Base-by-base conservation (phyloP, 2,329 filamentous ascomycete genomes). In the Neonectria punicea region DNA sequence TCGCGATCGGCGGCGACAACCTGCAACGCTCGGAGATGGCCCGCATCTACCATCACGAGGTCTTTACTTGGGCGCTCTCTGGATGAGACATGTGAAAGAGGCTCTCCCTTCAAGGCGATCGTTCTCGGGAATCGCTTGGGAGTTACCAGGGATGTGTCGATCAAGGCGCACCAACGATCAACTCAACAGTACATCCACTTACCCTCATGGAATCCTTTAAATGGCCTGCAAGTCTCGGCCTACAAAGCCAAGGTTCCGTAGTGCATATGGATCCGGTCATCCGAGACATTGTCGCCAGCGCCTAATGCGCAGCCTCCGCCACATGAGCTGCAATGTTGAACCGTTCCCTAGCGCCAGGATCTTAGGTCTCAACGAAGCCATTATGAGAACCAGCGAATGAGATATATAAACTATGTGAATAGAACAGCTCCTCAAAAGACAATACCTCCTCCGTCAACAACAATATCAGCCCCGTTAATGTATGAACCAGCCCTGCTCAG, bases 381-480 rank as follows among this genome's bases (percentile, higher is more conserved):
- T 25, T 6, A 25, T 6, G 25, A 25, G 5, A 25, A 25, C 25
- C 25, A 25, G 25, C 25, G 5, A 4, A 25, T 25, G 25, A 25
- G 25, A 25, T 25, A 6, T 25, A 25, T 25, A 25, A 25, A 6
- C 25, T 25, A 6, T 6, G 5, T 25, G 25, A 25, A 25, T 25
- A 25, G 25, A 6, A 25, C 25, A 25, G 6, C 25, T 25, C 5
- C 25, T 25, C 25, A 30, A n/a, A 47, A 53, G 28, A 53, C 66
- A 11, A 65, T 67, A 2, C 70, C 68, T 7, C 85, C 86, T 16
- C 89, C 90, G 75, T 92, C 89, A 51, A 91, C 84, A 36, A 90
- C 79, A 63, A 92, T 82, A 79, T 92, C 90, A 6, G 87, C 82
- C 3, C 90, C 90, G 69, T 86, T 92, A n/a, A 93, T 86, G 78